Conservation (phyloP, 768 basidiomycete species). For the Rhodotorula taiwanensis region DNA sequence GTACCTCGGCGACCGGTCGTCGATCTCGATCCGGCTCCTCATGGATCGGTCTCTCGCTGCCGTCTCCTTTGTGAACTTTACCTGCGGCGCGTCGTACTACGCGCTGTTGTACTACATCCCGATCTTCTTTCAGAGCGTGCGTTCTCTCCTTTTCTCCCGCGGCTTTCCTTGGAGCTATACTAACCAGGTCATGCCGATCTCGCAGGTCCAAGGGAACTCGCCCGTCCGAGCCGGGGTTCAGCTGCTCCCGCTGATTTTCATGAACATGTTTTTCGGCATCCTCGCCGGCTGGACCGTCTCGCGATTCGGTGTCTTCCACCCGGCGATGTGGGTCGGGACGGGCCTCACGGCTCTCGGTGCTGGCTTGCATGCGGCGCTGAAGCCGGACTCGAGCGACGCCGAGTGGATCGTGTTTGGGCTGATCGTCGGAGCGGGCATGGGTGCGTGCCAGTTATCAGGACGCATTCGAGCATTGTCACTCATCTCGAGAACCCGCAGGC, state of each 20-base stretch:
- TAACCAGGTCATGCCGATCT: no score
- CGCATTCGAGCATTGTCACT: background rate
- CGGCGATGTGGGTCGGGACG: slow-evolving; percentile 16
- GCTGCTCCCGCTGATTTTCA: slow-evolving; percentile 22
- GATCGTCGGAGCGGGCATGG: slow-evolving; percentile 21
- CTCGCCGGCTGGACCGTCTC: slow-evolving; percentile 15
- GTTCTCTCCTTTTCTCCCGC: background rate
- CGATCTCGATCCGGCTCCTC: slow-evolving; percentile 27
- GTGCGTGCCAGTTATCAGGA: background rate
- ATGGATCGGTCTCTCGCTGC: background rate
- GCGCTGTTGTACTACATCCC: slow-evolving; percentile 4
- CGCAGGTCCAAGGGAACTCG: slow-evolving; percentile 7
- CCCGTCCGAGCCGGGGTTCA: slow-evolving; percentile 24
- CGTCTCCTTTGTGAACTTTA: slow-evolving; percentile 3
- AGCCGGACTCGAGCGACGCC: slow-evolving; percentile 1
- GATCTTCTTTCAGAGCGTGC: slow-evolving; percentile 20
- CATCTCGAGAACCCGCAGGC: background rate
- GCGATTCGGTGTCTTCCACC: slow-evolving; percentile 15
- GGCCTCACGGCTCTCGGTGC: slow-evolving; percentile 19
- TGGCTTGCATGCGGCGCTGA: slow-evolving; percentile 18
- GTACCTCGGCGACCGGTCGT: slow-evolving; percentile 23
- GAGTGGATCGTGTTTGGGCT: slow-evolving; percentile 23
- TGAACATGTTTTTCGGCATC: slow-evolving; percentile 12
- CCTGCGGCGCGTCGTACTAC: slow-evolving; percentile 22
- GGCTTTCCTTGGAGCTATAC: no score